Evolutionary conservation across 2,329 filamentous ascomycete species (phyloP), one percentile per base, ranked within the genome.

Genomic region (Aspergillus sp.): DNA sequence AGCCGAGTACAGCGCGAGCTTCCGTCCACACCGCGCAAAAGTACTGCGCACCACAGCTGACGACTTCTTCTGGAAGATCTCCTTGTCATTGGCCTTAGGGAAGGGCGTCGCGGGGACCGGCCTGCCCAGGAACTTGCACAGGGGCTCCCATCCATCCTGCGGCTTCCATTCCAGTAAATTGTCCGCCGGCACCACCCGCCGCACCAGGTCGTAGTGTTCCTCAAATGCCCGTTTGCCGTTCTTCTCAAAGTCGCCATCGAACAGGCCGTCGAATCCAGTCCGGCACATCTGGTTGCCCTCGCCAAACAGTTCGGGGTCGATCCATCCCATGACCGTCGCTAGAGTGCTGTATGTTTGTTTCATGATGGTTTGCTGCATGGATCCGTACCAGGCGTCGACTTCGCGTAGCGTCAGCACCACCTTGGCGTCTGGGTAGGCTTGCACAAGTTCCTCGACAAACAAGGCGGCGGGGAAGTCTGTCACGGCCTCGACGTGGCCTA

Each of bases 41-140:
- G 31, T 25, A n/a, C 22, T 20, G 2, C 34, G 26, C 13, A 37
- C 19, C 7, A 34, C 34, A 4, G 28, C 22, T 5, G 28, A 30
- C 4, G 31, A 31, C 17, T 40, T 40, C 26, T 39, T 26, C 26
- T 33, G 32, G 14, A 39, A 42, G 8, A 39, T 22, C 2, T 29
- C 36, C 7, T 33, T 36, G 20, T 58, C 52, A 37, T 63, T 62
- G 5, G 43, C 32, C 14, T 44, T 39, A 2, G 58, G 55, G 42
- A 66, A 65, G 2, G 52, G 39, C 24, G 45, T 43, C 12, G 49
- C 35, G 1, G 63, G 60, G 3, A 59, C 43, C 5, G 52, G 43
- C 22, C 55, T 59, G 0, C 49, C 56, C 25, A 66, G 31, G 30
- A 67, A 65, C 34, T 52, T 39, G 40, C 65, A 69, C 15, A 71